Percentiles rank a stretch among this genome's conserved stretches.
phyloP scores from a whole-genome alignment of 257 asterid genomes.

The Henckelia pumila region DNA sequence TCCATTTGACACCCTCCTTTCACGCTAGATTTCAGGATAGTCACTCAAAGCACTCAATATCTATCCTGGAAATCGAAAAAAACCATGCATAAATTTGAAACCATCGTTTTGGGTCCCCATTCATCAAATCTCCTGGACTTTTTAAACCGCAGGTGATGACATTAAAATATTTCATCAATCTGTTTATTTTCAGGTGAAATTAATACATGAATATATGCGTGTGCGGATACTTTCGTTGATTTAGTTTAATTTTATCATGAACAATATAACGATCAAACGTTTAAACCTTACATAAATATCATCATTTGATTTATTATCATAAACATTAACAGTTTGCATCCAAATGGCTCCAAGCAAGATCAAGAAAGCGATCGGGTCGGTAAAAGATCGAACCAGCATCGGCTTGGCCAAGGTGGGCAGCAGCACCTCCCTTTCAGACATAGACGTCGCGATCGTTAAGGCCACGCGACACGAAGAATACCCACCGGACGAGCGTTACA shows the following conservation, averaged over 20 bases:
- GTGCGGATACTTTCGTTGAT: not conserved
- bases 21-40: not conserved
- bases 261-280: too few relatives aligned
- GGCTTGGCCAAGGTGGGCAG: conserved; percentile 82
- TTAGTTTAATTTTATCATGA: not conserved
- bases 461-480: conserved; percentile 92
- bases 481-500: conserved; percentile 82
- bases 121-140: too few relatives aligned
- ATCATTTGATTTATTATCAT: not conserved
- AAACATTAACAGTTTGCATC: not conserved
- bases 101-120: not conserved
- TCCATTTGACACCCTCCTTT: not conserved
- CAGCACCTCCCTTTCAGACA: conserved; percentile 71
- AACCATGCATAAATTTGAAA: not conserved
- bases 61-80: not conserved
- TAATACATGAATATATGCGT: not conserved
- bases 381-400: conserved; percentile 89
- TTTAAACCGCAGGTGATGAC: not conserved
- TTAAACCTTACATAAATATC: not conserved
- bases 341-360: conserved; percentile 83
- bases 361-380: conserved; percentile 82
- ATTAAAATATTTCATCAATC: not conserved
- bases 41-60: not conserved
- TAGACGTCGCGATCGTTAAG: conserved; percentile 93
- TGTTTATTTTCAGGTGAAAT: too few relatives aligned